phyloP scores from a whole-genome alignment of 768 basidiomycete genomes.

The Boletus fagicola region DNA sequence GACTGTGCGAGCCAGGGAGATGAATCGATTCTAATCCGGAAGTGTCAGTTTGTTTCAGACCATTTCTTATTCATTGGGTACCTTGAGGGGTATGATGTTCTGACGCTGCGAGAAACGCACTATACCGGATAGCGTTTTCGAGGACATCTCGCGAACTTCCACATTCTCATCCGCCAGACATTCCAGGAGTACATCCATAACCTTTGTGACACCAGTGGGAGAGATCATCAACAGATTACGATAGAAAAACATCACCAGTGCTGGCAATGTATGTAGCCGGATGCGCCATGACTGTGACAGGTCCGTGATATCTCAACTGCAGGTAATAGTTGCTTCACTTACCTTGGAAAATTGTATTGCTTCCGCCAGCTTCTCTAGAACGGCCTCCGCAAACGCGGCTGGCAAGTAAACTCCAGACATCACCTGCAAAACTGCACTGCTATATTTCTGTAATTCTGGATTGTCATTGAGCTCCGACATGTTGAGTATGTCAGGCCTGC shows the following conservation, averaged over 20 bases:
- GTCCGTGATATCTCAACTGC: constrained; percentile 12
- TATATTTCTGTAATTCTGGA: constrained; percentile 77
- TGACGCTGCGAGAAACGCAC: constrained; percentile 89
- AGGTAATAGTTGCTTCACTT: constrained; percentile 22
- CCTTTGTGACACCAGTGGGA: constrained; percentile 58
- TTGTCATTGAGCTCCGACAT: constrained; percentile 91
- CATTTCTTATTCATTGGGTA: constrained; percentile 27
- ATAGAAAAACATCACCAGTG: constrained; percentile 88
- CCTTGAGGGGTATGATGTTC: constrained; percentile 82
- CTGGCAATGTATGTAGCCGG: constrained; percentile 82
- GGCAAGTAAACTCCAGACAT: constrained; percentile 81
- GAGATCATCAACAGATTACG: constrained; percentile 80
- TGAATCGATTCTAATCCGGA: constrained; percentile 69
- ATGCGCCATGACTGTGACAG: constrained; percentile 80
- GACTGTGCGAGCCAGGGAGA: constrained; percentile 56
- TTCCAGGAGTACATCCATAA: constrained; percentile 81
- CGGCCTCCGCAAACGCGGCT: constrained; percentile 56
- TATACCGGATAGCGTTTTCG: constrained; percentile 80
- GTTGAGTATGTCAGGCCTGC: constrained; percentile 80
- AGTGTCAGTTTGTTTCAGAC: constrained; percentile 2
- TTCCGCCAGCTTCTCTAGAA: constrained; percentile 58
- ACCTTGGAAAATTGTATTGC: constrained; percentile 81
- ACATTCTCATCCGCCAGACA: constrained; percentile 89
- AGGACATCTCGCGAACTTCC: constrained; percentile 90
- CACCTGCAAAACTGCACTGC: constrained; percentile 76